A percentile compares a stretch with the other conserved stretches of the same genome.
These are phyloP conservation scores for Aspergillus diversus DNA, from an alignment of 495 filamentous ascomycete genomes.

Conservation along the genomic window DNA sequence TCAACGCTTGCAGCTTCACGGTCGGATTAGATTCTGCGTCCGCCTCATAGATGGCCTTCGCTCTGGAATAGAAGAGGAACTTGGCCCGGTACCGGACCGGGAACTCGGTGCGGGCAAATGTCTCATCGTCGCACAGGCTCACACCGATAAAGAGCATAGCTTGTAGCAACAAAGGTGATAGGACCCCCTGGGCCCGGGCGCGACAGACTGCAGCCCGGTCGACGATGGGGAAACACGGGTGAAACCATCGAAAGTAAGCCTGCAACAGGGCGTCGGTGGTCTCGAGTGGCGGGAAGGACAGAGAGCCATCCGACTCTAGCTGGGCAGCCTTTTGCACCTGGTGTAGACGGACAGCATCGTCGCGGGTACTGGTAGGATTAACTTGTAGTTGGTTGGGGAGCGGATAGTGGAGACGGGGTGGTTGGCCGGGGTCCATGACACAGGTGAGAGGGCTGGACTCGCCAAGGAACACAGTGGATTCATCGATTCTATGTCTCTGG, in stretches of 20 bases:
- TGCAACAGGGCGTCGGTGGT: constrained; percentile 37
- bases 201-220: constrained; percentile 34
- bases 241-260: constrained; percentile 52
- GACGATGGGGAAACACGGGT: constrained; percentile 49
- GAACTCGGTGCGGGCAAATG: constrained; percentile 35
- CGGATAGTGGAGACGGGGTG: constrained; percentile 38
- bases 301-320: constrained; percentile 40
- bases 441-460: constrained; percentile 48
- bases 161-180: constrained; percentile 46
- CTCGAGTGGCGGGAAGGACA: constrained; percentile 38
- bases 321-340: constrained; percentile 24
- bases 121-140: constrained; percentile 42
- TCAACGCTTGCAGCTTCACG: constrained; percentile 42
- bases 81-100: constrained; percentile 42
- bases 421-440: constrained; percentile 40
- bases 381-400: constrained; percentile 28
- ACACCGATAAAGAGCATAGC: constrained; percentile 50
- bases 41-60: constrained; percentile 49
- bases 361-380: constrained; percentile 24
- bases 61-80: constrained; percentile 43
- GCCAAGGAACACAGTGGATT: constrained; percentile 41
- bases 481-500: constrained; percentile 5
- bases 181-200: constrained; percentile 30
- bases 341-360: constrained; percentile 24
- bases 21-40: constrained; percentile 46